Conservation (phyloP, 2,329 filamentous ascomycete species). For the Penicillium capsulatum region DNA sequence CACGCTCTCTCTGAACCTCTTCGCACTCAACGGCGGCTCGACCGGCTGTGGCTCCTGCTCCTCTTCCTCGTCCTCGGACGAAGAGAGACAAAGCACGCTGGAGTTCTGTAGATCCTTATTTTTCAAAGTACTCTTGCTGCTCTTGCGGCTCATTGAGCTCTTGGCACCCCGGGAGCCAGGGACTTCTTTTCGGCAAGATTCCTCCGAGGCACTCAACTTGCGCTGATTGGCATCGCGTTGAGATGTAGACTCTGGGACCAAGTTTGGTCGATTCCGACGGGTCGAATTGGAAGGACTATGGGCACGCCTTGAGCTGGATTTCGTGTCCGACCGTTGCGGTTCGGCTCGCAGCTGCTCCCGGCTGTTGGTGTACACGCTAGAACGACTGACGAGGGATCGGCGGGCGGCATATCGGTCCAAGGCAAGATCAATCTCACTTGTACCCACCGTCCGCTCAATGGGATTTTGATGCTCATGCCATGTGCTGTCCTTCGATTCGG, state of each 20-base stretch:
- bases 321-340: conserved; percentile 17
- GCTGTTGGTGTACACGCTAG: conserved; percentile 23
- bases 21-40: conserved; percentile 10
- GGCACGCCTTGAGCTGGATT: conserved; percentile 17
- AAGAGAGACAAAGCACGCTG: conserved; percentile 48
- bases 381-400: conserved; percentile 23
- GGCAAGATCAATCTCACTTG: conserved; percentile 34
- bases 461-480: conserved; percentile 21
- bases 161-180: conserved; percentile 18
- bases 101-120: conserved; percentile 42
- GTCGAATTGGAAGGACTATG: conserved; percentile 21
- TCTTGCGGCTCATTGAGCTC: conserved; percentile 33
- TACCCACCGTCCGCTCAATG: conserved; percentile 29
- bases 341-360: conserved; percentile 21
- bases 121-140: conserved; percentile 36
- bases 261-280: conserved; percentile 24
- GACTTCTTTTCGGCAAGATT: conserved; percentile 15
- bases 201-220: conserved; percentile 15
- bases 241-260: conserved; percentile 24
- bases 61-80: conserved; percentile 47
- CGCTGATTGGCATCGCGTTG: conserved; percentile 13
- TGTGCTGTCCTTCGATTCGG: conserved; percentile 19
- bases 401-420: conserved; percentile 28
- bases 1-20: conserved; percentile 37
- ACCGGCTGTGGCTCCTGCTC: conserved; percentile 21